These are phyloP conservation scores for Penicillium nordicum DNA, from an alignment of 2,329 filamentous ascomycete genomes.

Conservation along the genomic window DNA sequence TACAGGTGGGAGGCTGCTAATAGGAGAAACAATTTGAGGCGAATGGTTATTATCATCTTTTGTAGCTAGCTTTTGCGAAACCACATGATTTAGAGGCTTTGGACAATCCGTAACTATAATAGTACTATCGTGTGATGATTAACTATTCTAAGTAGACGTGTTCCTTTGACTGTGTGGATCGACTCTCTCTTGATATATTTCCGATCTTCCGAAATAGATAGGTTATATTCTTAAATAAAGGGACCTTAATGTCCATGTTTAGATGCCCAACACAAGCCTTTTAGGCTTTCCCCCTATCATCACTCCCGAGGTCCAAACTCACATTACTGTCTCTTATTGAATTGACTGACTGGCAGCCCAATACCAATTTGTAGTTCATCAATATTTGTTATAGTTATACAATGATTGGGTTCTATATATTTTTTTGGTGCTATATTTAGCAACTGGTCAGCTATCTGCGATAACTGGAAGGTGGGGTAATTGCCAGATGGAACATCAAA, in stretches of 20 bases:
- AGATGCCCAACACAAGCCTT: neutral
- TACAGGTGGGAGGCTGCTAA: neutral
- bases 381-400: neutral
- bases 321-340: neutral
- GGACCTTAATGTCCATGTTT: neutral
- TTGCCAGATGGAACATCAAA: neutral
- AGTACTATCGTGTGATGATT: neutral
- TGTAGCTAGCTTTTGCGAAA: neutral
- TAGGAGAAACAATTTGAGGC: neutral
- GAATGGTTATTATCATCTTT: neutral
- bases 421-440: neutral
- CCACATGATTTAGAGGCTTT: no score
- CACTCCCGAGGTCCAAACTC: neutral
- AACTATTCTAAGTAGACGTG: neutral
- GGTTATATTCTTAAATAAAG: neutral
- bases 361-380: neutral
- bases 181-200: neutral
- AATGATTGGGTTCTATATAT: no score
- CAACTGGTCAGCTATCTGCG: neutral
- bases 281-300: neutral
- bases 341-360: neutral
- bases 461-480: constrained; percentile 14
- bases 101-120: neutral
- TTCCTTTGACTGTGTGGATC: neutral
- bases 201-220: neutral